phyloP scores from a whole-genome alignment of 352 stramenopile species.

The Plasmopara muralis region DNA sequence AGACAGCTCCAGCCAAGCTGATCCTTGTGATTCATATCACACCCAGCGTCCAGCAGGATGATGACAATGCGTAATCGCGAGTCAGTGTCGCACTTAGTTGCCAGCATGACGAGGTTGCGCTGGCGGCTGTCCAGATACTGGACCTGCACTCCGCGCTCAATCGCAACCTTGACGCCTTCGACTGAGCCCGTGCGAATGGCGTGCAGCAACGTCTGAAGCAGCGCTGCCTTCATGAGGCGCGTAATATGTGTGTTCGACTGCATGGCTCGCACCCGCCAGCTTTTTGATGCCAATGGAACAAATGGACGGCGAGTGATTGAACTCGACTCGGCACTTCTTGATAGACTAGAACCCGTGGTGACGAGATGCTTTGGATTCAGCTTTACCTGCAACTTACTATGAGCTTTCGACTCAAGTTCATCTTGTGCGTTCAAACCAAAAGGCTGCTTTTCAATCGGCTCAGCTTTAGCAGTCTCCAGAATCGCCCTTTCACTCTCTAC shows the following conservation, averaged over 20 bases:
- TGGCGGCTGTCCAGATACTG: constrained; percentile 70
- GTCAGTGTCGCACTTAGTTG: constrained; percentile 76
- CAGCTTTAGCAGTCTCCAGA: neutral
- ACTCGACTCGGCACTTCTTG: constrained; percentile 21
- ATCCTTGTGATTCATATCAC: constrained; percentile 81
- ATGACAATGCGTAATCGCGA: constrained; percentile 73
- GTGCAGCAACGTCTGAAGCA: constrained; percentile 82
- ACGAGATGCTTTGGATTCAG: too few species aligned
- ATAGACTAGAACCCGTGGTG: neutral
- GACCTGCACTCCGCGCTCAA: constrained; percentile 72
- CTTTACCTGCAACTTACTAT: constrained; percentile 3
- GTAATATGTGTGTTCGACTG: constrained; percentile 61
- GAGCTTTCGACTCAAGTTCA: constrained; percentile 20
- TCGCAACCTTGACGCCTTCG: constrained; percentile 77
- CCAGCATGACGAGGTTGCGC: constrained; percentile 82
- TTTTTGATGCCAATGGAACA: constrained; percentile 40
- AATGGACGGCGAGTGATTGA: constrained; percentile 29
- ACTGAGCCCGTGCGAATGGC: constrained; percentile 70
- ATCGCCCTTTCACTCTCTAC: neutral
- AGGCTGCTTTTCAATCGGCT: constrained; percentile 16
- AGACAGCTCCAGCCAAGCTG: constrained; percentile 80
- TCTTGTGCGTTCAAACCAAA: constrained; percentile 14
- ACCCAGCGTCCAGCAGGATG: constrained; percentile 77
- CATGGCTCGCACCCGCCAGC: constrained; percentile 44
- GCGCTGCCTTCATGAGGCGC: constrained; percentile 67